Evolutionary conservation across 768 basidiomycete genomes (phyloP).

Genomic region (Leccinum broughii): DNA sequence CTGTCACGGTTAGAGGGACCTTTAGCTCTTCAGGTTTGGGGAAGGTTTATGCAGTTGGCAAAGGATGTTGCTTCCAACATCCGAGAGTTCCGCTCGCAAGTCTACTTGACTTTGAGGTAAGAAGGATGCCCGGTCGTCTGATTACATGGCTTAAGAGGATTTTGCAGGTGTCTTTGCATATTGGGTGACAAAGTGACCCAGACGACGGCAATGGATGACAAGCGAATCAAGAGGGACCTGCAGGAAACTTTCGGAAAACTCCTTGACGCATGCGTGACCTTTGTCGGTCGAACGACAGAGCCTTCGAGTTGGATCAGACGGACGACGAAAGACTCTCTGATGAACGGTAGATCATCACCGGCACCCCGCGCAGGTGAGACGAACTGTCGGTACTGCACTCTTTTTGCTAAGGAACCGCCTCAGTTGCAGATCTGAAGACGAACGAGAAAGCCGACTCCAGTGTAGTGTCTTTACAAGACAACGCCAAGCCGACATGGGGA

Average conservation of each 20-base stretch:
- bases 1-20: conserved; percentile 83
- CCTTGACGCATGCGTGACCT: conserved; percentile 73
- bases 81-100: conserved; percentile 68
- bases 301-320: conserved; percentile 80
- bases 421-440: conserved; percentile 42
- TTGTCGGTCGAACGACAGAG: conserved; percentile 73
- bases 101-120: conserved; percentile 74
- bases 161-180: conserved; percentile 66
- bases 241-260: conserved; percentile 90
- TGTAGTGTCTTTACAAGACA: conserved; percentile 40
- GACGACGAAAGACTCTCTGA: conserved; percentile 58
- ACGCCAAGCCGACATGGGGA: conserved; percentile 27
- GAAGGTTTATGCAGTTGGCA: conserved; percentile 69
- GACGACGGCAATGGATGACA: conserved; percentile 90
- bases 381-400: not conserved
- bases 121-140: conserved; percentile 12
- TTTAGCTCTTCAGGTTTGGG: conserved; percentile 91
- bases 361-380: conserved; percentile 51
- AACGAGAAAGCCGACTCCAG: conserved; percentile 62
- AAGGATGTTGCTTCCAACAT: conserved; percentile 72
- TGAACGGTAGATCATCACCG: conserved; percentile 77
- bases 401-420: conserved; percentile 1
- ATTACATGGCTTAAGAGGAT: conserved; percentile 11
- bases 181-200: conserved; percentile 83
- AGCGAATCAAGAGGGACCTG: conserved; percentile 82